These are phyloP conservation scores for Adansonia rubrostipa DNA, from an alignment of 441 rosid species.

Conservation along the genomic window DNA sequence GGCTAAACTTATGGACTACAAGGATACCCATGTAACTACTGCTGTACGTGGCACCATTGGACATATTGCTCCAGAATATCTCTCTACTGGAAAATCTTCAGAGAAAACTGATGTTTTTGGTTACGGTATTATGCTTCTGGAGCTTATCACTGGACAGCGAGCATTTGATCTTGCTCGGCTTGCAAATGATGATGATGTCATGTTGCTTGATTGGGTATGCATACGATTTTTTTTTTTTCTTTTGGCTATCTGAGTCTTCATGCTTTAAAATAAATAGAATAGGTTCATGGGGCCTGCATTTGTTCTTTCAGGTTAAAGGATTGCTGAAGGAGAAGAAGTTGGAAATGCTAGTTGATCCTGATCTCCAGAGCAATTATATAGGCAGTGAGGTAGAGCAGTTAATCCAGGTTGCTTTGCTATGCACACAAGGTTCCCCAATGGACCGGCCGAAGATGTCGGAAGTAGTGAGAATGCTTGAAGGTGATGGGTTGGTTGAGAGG, in stretches of 20 bases:
- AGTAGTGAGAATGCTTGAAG: constrained; percentile 79
- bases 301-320: constrained; percentile 60
- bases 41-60: constrained; percentile 86
- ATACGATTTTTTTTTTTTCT: not conserved
- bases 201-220: constrained; percentile 84
- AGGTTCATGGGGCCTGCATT: not conserved
- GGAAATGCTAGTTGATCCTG: constrained; percentile 77
- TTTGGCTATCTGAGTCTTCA: too few species aligned
- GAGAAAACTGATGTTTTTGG: constrained; percentile 83
- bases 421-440: constrained; percentile 73
- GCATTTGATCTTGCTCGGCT: constrained; percentile 88
- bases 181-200: constrained; percentile 84
- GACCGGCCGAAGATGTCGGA: constrained; percentile 84
- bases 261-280: too few species aligned
- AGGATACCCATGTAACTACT: constrained; percentile 82
- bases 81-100: constrained; percentile 78
- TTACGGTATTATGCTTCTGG: constrained; percentile 80
- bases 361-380: constrained; percentile 60
- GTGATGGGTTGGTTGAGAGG: constrained; percentile 69
- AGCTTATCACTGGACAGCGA: constrained; percentile 80
- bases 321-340: constrained; percentile 67
- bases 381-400: constrained; percentile 71
- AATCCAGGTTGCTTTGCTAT: constrained; percentile 71
- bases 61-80: constrained; percentile 80
- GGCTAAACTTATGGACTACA: constrained; percentile 88